Percentiles rank a stretch among this genome's conserved stretches.
Conservation (phyloP, 2,329 filamentous ascomycete species). For the Parastagonospora nodorum region DNA sequence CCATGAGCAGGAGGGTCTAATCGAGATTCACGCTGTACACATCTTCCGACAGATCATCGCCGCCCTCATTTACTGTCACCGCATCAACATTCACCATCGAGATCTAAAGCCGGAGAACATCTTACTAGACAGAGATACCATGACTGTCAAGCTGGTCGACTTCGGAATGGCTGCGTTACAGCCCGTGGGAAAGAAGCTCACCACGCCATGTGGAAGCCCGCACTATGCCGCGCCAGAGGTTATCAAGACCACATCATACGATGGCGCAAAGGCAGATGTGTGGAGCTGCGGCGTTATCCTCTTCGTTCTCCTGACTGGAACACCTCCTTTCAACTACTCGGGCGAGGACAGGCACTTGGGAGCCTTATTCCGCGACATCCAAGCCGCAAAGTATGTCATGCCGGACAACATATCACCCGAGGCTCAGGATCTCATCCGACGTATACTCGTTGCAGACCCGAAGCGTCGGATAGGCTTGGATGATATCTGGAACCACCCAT, state of each 20-base stretch:
- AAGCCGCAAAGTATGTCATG: conserved; percentile 55
- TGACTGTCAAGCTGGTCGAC: conserved; percentile 90
- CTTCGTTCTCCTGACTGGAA: conserved; percentile 83
- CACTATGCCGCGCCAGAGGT: conserved; percentile 97
- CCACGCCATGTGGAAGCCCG: conserved; percentile 91
- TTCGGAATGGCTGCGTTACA: conserved; percentile 98
- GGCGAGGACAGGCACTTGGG: conserved; percentile 58
- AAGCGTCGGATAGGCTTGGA: conserved; percentile 77
- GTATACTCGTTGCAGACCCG: conserved; percentile 80
- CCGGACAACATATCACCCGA: conserved; percentile 63
- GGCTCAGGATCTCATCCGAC: conserved; percentile 75
- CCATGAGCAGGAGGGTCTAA: conserved; percentile 71
- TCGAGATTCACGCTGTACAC: conserved; percentile 78
- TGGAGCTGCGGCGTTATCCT: conserved; percentile 84
- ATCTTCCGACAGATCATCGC: conserved; percentile 94
- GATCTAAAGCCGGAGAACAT: conserved; percentile 98
- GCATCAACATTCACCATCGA: conserved; percentile 92
- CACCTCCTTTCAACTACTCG: conserved; percentile 73
- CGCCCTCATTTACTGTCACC: conserved; percentile 89
- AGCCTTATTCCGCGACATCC: conserved; percentile 65
- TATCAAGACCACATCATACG: conserved; percentile 76
- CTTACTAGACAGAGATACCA: conserved; percentile 70
- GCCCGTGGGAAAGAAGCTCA: conserved; percentile 75
- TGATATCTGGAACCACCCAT: conserved; percentile 83
- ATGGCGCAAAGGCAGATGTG: conserved; percentile 84